These are phyloP conservation scores for Discostella stelligeroides DNA, from an alignment of 108 stramenopile species.

Conservation along the genomic window DNA sequence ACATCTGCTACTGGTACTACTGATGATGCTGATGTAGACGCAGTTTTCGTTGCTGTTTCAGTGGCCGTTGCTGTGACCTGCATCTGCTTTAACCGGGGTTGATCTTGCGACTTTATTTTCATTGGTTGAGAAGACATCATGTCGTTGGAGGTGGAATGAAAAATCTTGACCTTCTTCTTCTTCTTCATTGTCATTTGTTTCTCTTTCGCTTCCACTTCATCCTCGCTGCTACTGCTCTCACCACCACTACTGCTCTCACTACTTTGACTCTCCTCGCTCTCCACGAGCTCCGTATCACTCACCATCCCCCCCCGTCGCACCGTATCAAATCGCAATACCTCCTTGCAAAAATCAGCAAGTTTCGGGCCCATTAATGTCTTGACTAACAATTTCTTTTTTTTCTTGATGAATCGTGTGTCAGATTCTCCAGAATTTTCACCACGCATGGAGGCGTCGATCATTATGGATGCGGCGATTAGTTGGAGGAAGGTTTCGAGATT, in stretches of 20 bases:
- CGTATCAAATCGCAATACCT: slow-evolving; percentile 33
- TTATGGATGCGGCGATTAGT: slow-evolving; percentile 47
- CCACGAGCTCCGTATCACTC: slow-evolving; percentile 17
- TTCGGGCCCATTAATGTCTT: slow-evolving; percentile 30
- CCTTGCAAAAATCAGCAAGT: slow-evolving; percentile 21
- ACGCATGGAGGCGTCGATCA: slow-evolving; percentile 50
- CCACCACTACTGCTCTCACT: background rate
- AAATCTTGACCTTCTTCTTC: background rate
- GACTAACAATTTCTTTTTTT: slow-evolving; percentile 40
- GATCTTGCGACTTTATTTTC: too few species aligned
- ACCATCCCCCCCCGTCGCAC: slow-evolving; percentile 11
- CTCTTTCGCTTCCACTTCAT: background rate
- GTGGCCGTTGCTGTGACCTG: background rate
- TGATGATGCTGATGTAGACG: background rate
- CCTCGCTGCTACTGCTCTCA: slow-evolving; percentile 3
- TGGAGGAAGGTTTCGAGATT: slow-evolving; percentile 41
- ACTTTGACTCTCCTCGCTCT: slow-evolving; percentile 15
- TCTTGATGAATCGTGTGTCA: slow-evolving; percentile 47
- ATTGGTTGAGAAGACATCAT: too few species aligned
- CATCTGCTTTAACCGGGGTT: too few species aligned
- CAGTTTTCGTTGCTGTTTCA: background rate
- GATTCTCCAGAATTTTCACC: slow-evolving; percentile 50
- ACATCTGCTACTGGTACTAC: too few species aligned
- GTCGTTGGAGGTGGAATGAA: too few species aligned
- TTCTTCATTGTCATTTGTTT: background rate